Base-by-base conservation (phyloP, 2,329 filamentous ascomycete genomes). In the Pestalotiopsis sp. region DNA sequence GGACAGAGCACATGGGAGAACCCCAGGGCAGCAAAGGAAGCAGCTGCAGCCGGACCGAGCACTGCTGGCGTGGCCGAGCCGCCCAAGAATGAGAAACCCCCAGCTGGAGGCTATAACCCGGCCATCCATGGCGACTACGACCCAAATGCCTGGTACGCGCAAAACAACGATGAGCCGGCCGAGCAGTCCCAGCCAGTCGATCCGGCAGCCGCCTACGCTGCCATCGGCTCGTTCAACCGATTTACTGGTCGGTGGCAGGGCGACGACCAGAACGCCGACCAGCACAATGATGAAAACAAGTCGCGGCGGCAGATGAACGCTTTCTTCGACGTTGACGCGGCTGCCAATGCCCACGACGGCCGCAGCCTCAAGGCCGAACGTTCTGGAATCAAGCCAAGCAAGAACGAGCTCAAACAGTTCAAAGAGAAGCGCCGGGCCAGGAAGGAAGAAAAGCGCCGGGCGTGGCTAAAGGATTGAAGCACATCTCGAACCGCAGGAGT, bases 41-140 rank as follows among this genome's bases (percentile, higher is more conserved):
- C 76, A 27, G 69, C 78, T 4, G 69, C 75, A 11, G 67, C 75
- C 20, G 70, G 73, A 39, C 71, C 74, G 52, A 69, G 70, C 17
- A 52, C 74, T 4, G 66, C 76, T 14, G 69, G 75, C 2, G 70
- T 75, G 2, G 72, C 77, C 7, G 74, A 74, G 9, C 73, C 73
- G 12, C 80, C 79, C 5, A 72, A 77, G 67, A 78, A 79, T 69
- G 80, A 81, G 70, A 78, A 68, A 66, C 82, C 73, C 60, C 82
- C 88, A 25, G 87, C 86, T 4, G 91, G 91, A 69, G 94, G 95
- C 70, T 99, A 99, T 83, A 97, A 98, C 78, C 96, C 96, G 1
- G 93, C 94, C 27, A 95, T 99, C 60, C 96, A 99, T 79, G 96
- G 96, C 74, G 92, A 95, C 82, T 99, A 98, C 83, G 96, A 99